phyloP scores from a whole-genome alignment of 1,284 basidiomycete genomes.

The Kalmanozyma brasiliensis region DNA sequence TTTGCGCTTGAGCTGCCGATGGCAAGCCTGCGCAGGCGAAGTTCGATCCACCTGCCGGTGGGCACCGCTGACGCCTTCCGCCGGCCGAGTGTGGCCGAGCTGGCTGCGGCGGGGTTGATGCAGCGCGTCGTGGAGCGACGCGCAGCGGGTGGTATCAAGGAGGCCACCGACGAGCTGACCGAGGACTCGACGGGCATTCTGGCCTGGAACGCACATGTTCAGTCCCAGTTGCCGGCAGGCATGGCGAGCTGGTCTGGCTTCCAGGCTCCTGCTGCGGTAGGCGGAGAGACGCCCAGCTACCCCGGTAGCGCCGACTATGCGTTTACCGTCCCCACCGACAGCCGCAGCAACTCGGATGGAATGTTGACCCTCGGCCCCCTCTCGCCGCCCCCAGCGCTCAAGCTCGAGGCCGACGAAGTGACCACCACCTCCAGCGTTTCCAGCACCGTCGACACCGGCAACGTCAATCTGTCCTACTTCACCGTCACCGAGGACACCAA shows the following conservation, averaged over 20 bases:
- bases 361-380: slow-evolving; percentile 23
- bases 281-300: not conserved
- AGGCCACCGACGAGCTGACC: slow-evolving; percentile 21
- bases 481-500: slow-evolving; percentile 3
- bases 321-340: slow-evolving; percentile 3
- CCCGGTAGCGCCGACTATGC: slow-evolving; percentile 17
- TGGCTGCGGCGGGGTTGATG: slow-evolving; percentile 38
- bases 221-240: slow-evolving; percentile 25
- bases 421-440: slow-evolving; percentile 34
- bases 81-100: slow-evolving; percentile 39
- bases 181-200: slow-evolving; percentile 28
- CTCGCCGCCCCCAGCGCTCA: slow-evolving; percentile 21
- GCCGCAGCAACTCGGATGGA: slow-evolving; percentile 34
- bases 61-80: slow-evolving; percentile 29
- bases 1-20: slow-evolving; percentile 34
- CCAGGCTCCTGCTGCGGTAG: not conserved
- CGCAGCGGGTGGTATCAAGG: slow-evolving; percentile 31
- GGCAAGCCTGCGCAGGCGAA: slow-evolving; percentile 29
- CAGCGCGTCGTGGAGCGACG: slow-evolving; percentile 35
- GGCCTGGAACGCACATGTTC: slow-evolving; percentile 44
- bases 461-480: slow-evolving; percentile 26
- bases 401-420: slow-evolving; percentile 8
- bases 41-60: slow-evolving; percentile 41
- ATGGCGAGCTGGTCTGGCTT: slow-evolving; percentile 38
- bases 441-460: slow-evolving; percentile 21